Conservation (phyloP, 2,329 filamentous ascomycete species). For the Zymoseptoria passerinii region DNA sequence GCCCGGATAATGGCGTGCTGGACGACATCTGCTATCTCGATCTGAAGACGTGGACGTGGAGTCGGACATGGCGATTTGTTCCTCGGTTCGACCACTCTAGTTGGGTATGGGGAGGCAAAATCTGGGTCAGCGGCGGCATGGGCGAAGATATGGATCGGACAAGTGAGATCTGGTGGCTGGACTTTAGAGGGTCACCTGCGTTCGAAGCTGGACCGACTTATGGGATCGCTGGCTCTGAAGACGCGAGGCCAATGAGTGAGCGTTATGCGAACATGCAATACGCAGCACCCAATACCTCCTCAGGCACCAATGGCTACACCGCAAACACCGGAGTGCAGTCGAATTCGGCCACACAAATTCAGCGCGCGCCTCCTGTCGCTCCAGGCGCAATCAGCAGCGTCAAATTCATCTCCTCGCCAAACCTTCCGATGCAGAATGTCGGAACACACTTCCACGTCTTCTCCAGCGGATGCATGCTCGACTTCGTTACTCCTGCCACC, state of each 20-base stretch:
- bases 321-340: constrained; percentile 61
- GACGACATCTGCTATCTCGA: constrained; percentile 97
- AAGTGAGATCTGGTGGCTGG: constrained; percentile 94
- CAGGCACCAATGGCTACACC: constrained; percentile 51
- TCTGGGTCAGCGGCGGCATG: constrained; percentile 95
- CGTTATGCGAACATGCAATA: constrained; percentile 23
- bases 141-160: constrained; percentile 96
- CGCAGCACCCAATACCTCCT: constrained; percentile 21
- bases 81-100: constrained; percentile 90
- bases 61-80: constrained; percentile 89
- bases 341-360: constrained; percentile 36
- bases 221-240: constrained; percentile 25
- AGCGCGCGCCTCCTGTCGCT: constrained; percentile 48
- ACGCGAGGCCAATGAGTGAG: constrained; percentile 27
- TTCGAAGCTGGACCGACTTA: constrained; percentile 43
- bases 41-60: constrained; percentile 96
- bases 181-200: constrained; percentile 81
- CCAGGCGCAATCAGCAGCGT: constrained; percentile 84
- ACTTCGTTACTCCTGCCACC: constrained; percentile 87
- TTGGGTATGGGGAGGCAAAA: constrained; percentile 83
- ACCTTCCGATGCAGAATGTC: constrained; percentile 78
- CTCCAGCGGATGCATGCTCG: constrained; percentile 82
- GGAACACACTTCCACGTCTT: constrained; percentile 95
- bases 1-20: constrained; percentile 81
- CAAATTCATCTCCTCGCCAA: constrained; percentile 79